Conservation (phyloP, 2,329 filamentous ascomycete genomes). For the Ramularia collo-cygni region DNA sequence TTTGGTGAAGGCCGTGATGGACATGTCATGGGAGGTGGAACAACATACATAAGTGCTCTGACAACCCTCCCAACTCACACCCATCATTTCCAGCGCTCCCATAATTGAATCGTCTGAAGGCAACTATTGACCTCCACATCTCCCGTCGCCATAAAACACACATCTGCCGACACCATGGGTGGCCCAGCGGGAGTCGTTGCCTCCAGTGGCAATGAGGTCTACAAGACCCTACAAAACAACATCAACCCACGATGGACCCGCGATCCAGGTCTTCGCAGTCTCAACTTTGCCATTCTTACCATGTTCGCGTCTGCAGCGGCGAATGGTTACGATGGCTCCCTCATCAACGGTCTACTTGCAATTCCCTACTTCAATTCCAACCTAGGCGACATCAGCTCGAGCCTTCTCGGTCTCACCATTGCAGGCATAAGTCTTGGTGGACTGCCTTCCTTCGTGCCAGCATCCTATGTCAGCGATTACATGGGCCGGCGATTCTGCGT, state of each 20-base stretch:
- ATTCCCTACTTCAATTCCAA: constrained; percentile 22
- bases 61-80: too few species aligned
- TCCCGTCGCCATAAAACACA: too few species aligned
- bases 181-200: constrained; percentile 6
- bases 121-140: too few species aligned
- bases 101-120: too few species aligned
- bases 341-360: constrained; percentile 27
- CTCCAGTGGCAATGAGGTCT: constrained; percentile 11
- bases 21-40: too few species aligned
- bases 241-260: constrained; percentile 12
- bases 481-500: too few species aligned
- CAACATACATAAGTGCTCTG: too few species aligned
- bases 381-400: constrained; percentile 22
- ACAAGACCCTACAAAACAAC: constrained; percentile 15
- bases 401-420: constrained; percentile 24
- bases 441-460: constrained; percentile 23
- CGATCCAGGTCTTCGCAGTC: constrained; percentile 14
- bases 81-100: too few species aligned
- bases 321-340: constrained; percentile 27
- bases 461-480: constrained; percentile 23
- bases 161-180: constrained; percentile 10
- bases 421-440: constrained; percentile 22
- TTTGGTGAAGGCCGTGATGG: too few species aligned
- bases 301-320: too few species aligned
- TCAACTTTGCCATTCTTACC: constrained; percentile 16